Evolutionary conservation across 2,329 filamentous ascomycete species (phyloP).

Genomic region (Thielaviopsis ethacetica): DNA sequence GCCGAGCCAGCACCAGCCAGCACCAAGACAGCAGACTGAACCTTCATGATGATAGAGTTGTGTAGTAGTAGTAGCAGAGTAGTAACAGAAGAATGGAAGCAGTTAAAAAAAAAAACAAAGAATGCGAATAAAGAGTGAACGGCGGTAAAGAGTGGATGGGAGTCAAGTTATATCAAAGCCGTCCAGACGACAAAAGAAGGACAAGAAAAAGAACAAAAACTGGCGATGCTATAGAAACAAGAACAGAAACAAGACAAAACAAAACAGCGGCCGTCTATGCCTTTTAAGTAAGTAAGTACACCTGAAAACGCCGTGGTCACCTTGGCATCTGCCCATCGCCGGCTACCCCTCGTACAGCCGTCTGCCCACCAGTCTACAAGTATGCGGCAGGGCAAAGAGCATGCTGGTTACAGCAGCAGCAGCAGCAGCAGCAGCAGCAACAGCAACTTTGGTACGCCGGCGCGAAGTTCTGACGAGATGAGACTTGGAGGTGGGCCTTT

Average conservation of each 20-base stretch:
- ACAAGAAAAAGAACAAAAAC: not conserved
- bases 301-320: not conserved
- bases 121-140: not conserved
- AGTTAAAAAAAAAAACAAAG: not conserved
- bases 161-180: not conserved
- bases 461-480: no score
- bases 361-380: not conserved
- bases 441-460: no score
- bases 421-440: no score
- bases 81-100: not conserved
- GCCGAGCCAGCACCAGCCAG: not conserved
- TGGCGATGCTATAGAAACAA: not conserved
- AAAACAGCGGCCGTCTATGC: not conserved
- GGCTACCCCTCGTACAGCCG: not conserved
- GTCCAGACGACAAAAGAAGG: not conserved
- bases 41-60: not conserved
- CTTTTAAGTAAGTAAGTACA: not conserved
- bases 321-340: not conserved
- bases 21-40: not conserved
- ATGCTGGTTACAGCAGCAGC: no score
- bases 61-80: not conserved
- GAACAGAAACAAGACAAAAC: not conserved
- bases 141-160: not conserved
- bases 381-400: no score
- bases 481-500: no score